These are phyloP conservation scores for Pachysandra terminalis DNA, from an alignment of 164 flowering plant genomes.

Conservation along the genomic window DNA sequence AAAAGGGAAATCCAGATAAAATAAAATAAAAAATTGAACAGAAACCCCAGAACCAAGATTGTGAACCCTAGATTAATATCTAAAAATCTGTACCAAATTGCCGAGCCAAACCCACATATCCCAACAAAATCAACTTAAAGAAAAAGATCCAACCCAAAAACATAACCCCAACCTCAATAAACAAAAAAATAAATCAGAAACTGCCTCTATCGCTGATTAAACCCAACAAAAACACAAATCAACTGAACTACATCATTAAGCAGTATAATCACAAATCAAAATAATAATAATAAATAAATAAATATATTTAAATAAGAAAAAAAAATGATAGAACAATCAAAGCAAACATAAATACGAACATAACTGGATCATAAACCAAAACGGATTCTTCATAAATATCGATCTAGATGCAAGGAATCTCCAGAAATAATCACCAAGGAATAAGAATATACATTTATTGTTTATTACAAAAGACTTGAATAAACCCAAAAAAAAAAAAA, in stretches of 20 bases:
- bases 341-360: no score
- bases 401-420: neutral
- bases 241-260: neutral
- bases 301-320: no score
- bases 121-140: neutral
- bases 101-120: neutral
- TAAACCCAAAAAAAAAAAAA: no score
- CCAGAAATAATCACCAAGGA: neutral
- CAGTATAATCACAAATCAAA: neutral
- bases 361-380: neutral
- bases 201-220: neutral
- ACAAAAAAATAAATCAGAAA: neutral
- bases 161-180: neutral
- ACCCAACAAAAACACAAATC: neutral
- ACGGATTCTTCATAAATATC: neutral
- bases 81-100: neutral
- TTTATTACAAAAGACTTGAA: no score
- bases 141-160: neutral
- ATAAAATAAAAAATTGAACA: no score
- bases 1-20: neutral
- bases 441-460: no score
- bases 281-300: no score
- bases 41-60: neutral
- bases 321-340: neutral
- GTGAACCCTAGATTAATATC: neutral